Conservation (phyloP, 2,329 filamentous ascomycete genomes). For the Fonsecaea pugnacius region DNA sequence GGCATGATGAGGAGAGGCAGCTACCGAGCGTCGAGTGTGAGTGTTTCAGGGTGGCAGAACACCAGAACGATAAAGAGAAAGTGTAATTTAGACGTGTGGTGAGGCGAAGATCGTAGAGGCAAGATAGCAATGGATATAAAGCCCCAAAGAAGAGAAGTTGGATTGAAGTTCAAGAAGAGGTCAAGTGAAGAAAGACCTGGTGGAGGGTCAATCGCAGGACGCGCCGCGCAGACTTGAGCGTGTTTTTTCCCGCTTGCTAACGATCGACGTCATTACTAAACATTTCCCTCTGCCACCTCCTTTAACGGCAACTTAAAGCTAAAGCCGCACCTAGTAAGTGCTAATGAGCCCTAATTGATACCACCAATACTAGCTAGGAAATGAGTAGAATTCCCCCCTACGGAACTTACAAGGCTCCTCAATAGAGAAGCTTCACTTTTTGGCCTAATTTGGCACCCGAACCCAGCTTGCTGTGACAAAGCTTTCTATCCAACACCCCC, state of each 20-base stretch:
- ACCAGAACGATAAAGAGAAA: neutral
- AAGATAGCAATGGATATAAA: neutral
- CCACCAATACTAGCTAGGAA: conserved; percentile 1
- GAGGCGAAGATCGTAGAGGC: neutral
- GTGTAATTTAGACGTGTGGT: neutral
- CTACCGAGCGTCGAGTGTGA: neutral
- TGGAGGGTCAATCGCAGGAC: neutral
- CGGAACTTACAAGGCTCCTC: neutral
- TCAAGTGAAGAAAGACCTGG: neutral
- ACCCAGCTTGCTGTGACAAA: too few species aligned
- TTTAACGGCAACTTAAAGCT: neutral
- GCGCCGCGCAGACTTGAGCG: neutral
- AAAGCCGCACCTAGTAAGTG: neutral
- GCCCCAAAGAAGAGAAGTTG: neutral
- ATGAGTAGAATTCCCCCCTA: neutral
- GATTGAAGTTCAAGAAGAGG: neutral
- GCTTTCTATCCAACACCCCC: neutral
- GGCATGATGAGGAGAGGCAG: conserved; percentile 26
- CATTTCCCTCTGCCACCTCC: neutral
- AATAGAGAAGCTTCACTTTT: neutral
- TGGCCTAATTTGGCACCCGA: neutral
- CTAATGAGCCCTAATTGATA: neutral
- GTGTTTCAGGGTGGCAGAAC: neutral
- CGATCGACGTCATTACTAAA: neutral
- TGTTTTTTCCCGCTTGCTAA: neutral